Percentiles rank a stretch among this genome's conserved stretches.
These are phyloP conservation scores for Chaetomiaceae sp. DNA, from an alignment of 2,329 filamentous ascomycete species.

Conservation along the genomic window DNA sequence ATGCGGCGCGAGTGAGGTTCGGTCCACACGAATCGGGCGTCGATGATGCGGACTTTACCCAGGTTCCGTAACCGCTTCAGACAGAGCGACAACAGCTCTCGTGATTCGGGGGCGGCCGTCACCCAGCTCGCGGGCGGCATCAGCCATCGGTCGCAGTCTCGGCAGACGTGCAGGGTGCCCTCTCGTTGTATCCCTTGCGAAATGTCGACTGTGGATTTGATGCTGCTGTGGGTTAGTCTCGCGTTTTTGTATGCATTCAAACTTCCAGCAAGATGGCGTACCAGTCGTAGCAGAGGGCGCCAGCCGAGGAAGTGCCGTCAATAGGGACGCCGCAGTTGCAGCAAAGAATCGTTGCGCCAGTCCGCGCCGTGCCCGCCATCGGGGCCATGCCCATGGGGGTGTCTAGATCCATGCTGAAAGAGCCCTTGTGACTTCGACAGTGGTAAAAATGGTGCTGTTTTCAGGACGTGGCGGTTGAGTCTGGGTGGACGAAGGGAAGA, in stretches of 20 bases:
- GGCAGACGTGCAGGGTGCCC: constrained; percentile 82
- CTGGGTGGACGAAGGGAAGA: no score
- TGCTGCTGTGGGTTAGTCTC: constrained; percentile 27
- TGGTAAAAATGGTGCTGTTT: no score
- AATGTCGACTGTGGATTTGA: constrained; percentile 91
- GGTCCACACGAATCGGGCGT: constrained; percentile 96
- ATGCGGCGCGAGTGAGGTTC: constrained; percentile 91
- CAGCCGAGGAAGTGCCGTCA: constrained; percentile 78
- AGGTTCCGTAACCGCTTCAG: constrained; percentile 81
- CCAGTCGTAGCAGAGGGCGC: constrained; percentile 91
- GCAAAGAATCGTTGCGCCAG: constrained; percentile 65
- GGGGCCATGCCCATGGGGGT: constrained; percentile 27
- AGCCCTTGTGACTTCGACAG: no score
- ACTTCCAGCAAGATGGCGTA: no score
- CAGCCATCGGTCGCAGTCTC: constrained; percentile 91
- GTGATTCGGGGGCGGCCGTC: constrained; percentile 75
- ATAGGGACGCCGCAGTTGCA: constrained; percentile 96
- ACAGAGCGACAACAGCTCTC: constrained; percentile 88
- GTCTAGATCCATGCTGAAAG: constrained; percentile 28
- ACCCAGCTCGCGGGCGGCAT: constrained; percentile 83
- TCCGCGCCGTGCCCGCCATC: constrained; percentile 22
- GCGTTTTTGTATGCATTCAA: no score
- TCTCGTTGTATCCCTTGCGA: constrained; percentile 88
- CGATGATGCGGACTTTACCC: constrained; percentile 86
- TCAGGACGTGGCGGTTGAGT: no score